Evolutionary conservation across 78 protist genomes (phyloP), one percentile per base, ranked within the genome.

Genomic region (Anaeramoeba ignava): DNA sequence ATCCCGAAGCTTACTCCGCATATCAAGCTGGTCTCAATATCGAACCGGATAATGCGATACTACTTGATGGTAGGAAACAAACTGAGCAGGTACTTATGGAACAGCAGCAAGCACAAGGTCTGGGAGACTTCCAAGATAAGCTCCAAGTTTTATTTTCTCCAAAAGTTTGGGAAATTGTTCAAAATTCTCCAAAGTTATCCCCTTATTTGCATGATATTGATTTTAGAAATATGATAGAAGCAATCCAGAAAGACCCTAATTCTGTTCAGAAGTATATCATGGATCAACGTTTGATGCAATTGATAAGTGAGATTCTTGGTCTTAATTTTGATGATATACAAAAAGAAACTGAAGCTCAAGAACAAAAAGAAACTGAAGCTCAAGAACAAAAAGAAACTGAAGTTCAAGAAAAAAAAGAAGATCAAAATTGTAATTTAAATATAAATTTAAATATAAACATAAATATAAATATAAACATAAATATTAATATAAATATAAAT

Each of bases 21-120:
- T 41, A 54, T 79, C 23, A 85, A 40, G 0, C 0, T 23, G 84
- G 88, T 42, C 38, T 85, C 27, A 17, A 82, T 2, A n/a, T 3
- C 2, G n/a, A n/a, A 23, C 79, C 84, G 27, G 85, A 38, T 2
- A 37, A 81, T 33, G 82, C 8, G 17, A 8, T 27, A 54, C 8
- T 54, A 17, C 8, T 27, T 27, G 17, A 8, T 54, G 73, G 17
- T 54, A 27, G 8, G 17, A 17, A 54, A 17, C 8, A 54, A 17
- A 27, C 36, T 54, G 17, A 54, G 73, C 8, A 54, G 36, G 8
- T 54, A 17, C 8, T 54, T 8, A 54, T 54, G 73, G 36, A 54
- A 17, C 73, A 54, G 17, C 73, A 54, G 73, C 36, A 8, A 54
- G 36, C 8, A 54, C 73, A 54, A 17, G 36, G 17, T 27, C 8